These are phyloP conservation scores for Trametes cinnabarina DNA, from an alignment of 768 basidiomycete genomes.

Conservation along the genomic window DNA sequence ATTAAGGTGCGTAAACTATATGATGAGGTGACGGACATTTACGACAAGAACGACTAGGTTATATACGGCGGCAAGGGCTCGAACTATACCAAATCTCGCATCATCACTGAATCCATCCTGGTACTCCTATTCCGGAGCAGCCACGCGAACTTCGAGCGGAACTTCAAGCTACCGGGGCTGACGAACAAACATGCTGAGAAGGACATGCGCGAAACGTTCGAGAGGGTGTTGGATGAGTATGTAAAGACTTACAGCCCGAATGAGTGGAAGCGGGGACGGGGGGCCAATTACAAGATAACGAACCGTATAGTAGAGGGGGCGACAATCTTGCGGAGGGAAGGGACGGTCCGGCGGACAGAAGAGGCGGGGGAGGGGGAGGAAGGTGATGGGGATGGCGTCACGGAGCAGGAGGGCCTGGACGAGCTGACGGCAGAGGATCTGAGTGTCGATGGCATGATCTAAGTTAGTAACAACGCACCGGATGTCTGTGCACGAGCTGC, in stretches of 20 bases:
- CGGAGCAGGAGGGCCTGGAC: neutral
- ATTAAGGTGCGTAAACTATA: slow-evolving; percentile 34
- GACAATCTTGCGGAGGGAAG: neutral
- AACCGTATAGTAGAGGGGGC: neutral
- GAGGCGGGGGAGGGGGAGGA: neutral
- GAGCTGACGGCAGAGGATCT: neutral
- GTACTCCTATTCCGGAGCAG: slow-evolving; percentile 35
- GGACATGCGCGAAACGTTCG: slow-evolving; percentile 3
- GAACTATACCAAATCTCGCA: slow-evolving; percentile 32
- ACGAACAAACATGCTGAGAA: neutral
- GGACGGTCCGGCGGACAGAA: too few species aligned
- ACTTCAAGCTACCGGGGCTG: neutral
- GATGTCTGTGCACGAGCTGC: too few species aligned
- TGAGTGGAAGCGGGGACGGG: neutral
- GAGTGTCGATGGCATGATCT: neutral
- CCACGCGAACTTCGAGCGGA: slow-evolving; percentile 1
- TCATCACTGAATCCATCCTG: slow-evolving; percentile 35
- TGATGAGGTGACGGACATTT: neutral
- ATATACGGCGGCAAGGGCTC: slow-evolving; percentile 36
- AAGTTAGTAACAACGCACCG: neutral
- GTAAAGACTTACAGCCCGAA: neutral
- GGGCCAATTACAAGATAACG: neutral
- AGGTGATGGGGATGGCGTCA: too few species aligned
- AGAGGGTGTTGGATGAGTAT: neutral
- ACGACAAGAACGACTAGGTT: slow-evolving; percentile 16